phyloP scores from a whole-genome alignment of 208 protist genomes.

The Entamoeba histolytica region DNA sequence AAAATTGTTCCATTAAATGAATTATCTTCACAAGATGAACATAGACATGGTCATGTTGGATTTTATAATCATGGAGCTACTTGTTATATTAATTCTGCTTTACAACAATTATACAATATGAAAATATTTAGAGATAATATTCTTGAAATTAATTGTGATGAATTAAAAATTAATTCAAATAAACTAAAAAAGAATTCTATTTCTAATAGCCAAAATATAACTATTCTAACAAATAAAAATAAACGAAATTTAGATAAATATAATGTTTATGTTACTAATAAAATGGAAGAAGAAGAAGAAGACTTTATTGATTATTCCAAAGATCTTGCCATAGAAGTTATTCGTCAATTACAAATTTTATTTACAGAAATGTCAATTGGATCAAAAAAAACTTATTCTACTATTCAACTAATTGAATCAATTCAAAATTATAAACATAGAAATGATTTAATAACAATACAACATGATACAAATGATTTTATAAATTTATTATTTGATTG shows the following conservation, averaged over 20 bases:
- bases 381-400: not conserved
- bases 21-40: not conserved
- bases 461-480: not conserved
- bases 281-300: too few species aligned
- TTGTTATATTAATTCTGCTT: not conserved
- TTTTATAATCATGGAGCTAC: not conserved
- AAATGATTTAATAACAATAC: not conserved
- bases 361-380: not conserved
- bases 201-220: not conserved
- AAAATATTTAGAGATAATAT: not conserved
- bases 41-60: not conserved
- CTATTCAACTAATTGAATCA: not conserved
- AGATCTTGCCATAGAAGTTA: not conserved
- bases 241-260: not conserved
- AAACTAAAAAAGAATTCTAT: too few species aligned
- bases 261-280: too few species aligned
- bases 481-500: not conserved
- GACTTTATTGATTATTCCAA: too few species aligned
- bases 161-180: too few species aligned
- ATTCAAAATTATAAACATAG: not conserved
- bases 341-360: not conserved
- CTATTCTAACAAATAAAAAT: not conserved
- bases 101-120: not conserved
- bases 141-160: not conserved
- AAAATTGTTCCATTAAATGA: not conserved